Conservation (phyloP, 1,284 basidiomycete species). For the Ustilago crameri region DNA sequence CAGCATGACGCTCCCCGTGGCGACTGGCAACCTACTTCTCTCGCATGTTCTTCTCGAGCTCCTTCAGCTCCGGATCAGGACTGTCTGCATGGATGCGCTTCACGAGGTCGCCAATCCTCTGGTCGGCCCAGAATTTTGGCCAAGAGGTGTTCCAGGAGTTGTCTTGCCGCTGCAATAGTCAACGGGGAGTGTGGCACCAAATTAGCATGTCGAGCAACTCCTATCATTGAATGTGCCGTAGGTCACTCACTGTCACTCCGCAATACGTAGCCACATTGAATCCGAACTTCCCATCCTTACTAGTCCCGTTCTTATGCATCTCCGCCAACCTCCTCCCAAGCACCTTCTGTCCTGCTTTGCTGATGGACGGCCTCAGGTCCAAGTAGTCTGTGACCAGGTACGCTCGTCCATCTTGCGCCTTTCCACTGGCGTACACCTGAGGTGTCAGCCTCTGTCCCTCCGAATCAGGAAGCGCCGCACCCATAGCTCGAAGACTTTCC, state of each 20-base stretch:
- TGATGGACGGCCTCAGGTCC: slow-evolving; percentile 25
- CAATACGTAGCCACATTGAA: slow-evolving; percentile 38
- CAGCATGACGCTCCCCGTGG: no score
- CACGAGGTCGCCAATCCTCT: slow-evolving; percentile 36
- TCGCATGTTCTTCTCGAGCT: slow-evolving; percentile 36
- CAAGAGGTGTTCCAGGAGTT: slow-evolving; percentile 44
- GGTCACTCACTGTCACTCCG: slow-evolving; percentile 30
- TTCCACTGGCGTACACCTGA: slow-evolving; percentile 30
- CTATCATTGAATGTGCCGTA: no score
- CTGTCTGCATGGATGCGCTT: slow-evolving; percentile 18
- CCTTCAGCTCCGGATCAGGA: slow-evolving; percentile 24
- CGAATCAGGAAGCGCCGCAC: slow-evolving; percentile 1
- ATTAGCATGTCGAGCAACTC: not conserved
- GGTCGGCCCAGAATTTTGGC: slow-evolving; percentile 39
- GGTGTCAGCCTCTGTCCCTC: slow-evolving; percentile 14
- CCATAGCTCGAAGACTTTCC: slow-evolving; percentile 32
- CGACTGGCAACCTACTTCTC: slow-evolving; percentile 16
- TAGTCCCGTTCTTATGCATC: slow-evolving; percentile 33
- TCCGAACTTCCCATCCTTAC: slow-evolving; percentile 26
- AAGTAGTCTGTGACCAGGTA: slow-evolving; percentile 41
- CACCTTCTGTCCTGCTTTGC: slow-evolving; percentile 11
- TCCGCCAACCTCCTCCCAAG: slow-evolving; percentile 25
- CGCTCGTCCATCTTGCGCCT: slow-evolving; percentile 18
- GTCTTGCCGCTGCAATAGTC: slow-evolving; percentile 25
- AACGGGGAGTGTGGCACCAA: not conserved